These are phyloP conservation scores for Cyberlindnera mississippiensis DNA, from an alignment of 805 yeast species.

Conservation along the genomic window DNA sequence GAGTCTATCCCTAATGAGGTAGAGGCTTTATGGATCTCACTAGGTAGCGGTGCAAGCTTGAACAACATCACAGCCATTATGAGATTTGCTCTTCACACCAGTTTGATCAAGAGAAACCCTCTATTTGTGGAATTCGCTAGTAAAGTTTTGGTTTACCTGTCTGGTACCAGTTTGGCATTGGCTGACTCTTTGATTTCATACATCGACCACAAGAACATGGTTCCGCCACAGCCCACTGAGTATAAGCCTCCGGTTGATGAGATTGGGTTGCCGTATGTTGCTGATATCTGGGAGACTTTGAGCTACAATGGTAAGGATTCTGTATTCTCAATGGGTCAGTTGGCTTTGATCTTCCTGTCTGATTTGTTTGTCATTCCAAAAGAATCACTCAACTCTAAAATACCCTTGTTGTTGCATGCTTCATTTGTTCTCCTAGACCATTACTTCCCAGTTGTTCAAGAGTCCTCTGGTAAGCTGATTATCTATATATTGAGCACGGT, in stretches of 20 bases:
- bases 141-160: conserved; percentile 76
- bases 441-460: conserved; percentile 77
- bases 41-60: conserved; percentile 70
- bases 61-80: conserved; percentile 69
- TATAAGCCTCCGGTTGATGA: conserved; percentile 32
- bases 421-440: conserved; percentile 83
- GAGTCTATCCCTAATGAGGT: conserved; percentile 78
- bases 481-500: conserved; percentile 64
- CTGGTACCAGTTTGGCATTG: conserved; percentile 48
- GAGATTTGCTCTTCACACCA: conserved; percentile 62
- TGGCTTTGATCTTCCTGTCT: conserved; percentile 79
- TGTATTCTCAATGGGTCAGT: conserved; percentile 80
- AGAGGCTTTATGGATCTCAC: conserved; percentile 92
- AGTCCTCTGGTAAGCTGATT: conserved; percentile 74
- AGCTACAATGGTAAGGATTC: conserved; percentile 60
- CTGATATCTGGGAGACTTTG: conserved; percentile 59
- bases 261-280: conserved; percentile 64
- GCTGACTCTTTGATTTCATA: conserved; percentile 64
- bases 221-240: conserved; percentile 55
- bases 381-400: conserved; percentile 52
- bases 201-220: conserved; percentile 82
- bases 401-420: conserved; percentile 76
- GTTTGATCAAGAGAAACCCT: conserved; percentile 67
- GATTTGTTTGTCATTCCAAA: conserved; percentile 69
- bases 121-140: conserved; percentile 73